Evolutionary conservation across 225 moss, liverwort and hornwort species (phyloP).

Genomic region (Climacium dendroides): DNA sequence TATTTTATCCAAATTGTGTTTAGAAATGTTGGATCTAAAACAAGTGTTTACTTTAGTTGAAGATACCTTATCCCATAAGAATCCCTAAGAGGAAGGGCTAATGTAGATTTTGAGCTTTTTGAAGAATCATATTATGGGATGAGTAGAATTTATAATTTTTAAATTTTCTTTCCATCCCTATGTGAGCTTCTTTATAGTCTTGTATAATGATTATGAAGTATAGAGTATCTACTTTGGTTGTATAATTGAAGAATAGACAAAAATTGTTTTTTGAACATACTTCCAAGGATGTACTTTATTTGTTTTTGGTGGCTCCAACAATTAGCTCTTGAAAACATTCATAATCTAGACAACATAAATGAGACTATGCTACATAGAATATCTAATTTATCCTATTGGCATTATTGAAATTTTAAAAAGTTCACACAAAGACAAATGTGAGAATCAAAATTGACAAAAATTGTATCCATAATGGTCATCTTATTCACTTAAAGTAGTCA

Average conservation of each 20-base stretch:
- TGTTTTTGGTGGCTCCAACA: not conserved
- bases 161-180: accelerated
- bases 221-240: accelerated
- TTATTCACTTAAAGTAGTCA: no score
- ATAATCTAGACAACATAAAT: not conserved
- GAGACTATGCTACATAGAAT: no score
- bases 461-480: no score
- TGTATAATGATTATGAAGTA: not conserved
- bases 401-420: no score
- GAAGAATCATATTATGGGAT: not conserved
- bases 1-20: not conserved
- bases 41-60: accelerated
- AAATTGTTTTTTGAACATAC: not conserved
- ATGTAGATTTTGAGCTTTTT: not conserved
- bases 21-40: accelerated
- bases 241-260: not conserved
- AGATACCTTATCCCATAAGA: not conserved
- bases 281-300: not conserved
- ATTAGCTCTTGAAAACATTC: not conserved
- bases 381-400: no score
- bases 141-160: not conserved
- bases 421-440: no score
- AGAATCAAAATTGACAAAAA: no score
- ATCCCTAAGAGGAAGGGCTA: no score
- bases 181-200: accelerated